A percentile compares a stretch with the other conserved stretches of the same genome.
phyloP scores from a whole-genome alignment of 805 yeast genomes.

The Barnettozyma sp. region DNA sequence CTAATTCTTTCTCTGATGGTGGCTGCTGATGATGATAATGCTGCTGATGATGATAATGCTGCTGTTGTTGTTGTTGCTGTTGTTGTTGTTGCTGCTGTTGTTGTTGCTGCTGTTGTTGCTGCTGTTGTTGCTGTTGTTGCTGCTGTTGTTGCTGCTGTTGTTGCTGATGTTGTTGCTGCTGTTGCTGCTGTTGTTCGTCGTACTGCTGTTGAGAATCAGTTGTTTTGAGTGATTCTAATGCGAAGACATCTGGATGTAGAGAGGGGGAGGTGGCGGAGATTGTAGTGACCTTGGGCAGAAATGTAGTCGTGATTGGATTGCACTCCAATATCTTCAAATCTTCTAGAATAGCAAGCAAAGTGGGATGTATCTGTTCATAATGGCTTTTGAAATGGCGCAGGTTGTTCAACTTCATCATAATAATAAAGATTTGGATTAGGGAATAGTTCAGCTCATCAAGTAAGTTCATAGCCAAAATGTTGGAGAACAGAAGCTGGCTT shows the following conservation, averaged over 20 bases:
- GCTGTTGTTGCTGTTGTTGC: no score
- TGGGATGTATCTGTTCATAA: background rate
- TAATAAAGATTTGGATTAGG: constrained; percentile 12
- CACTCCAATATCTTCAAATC: constrained; percentile 18
- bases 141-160: no score
- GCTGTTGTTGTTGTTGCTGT: no score
- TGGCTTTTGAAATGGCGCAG: constrained; percentile 12
- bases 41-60: no score
- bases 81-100: no score
- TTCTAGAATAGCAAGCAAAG: constrained; percentile 4
- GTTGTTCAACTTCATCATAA: constrained; percentile 17
- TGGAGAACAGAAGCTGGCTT: constrained; percentile 11
- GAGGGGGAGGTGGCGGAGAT: background rate
- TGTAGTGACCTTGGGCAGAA: background rate
- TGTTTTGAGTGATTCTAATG: no score
- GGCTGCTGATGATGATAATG: no score
- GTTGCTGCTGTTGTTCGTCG: no score
- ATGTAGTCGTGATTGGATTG: constrained; percentile 11
- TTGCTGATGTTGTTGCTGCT: no score
- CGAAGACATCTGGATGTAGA: constrained; percentile 13
- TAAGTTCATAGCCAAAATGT: constrained; percentile 15
- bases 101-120: no score
- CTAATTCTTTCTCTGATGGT: no score
- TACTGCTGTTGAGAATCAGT: no score
- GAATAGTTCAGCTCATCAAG: constrained; percentile 21